A percentile compares a stretch with the other conserved stretches of the same genome.
phyloP scores from a whole-genome alignment of 2,329 filamentous ascomycete genomes.

The Aspergillus arachidicola region DNA sequence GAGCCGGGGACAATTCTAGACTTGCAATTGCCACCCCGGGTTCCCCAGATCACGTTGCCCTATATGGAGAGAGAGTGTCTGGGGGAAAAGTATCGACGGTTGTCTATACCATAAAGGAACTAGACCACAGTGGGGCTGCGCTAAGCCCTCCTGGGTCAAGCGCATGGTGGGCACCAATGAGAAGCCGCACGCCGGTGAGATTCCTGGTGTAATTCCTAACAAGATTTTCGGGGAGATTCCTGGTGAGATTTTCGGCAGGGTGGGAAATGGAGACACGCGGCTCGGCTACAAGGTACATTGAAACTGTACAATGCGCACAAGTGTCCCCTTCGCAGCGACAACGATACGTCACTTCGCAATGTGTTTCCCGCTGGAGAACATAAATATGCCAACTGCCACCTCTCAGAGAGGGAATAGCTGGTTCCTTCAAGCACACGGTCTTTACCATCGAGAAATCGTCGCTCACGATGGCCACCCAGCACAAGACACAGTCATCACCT shows the following conservation, averaged over 20 bases:
- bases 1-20: no score
- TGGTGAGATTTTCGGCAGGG: not conserved
- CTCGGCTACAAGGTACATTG: no score
- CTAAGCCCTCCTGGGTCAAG: no score
- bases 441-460: not conserved
- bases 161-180: not conserved
- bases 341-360: not conserved
- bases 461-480: not conserved
- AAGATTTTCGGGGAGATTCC: not conserved
- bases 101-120: no score
- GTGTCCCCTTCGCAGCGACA: no score
- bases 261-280: no score
- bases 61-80: not conserved
- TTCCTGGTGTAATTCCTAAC: not conserved
- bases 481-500: not conserved
- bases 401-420: no score
- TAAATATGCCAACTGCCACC: not conserved
- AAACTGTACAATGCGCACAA: no score
- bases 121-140: no score
- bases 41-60: not conserved
- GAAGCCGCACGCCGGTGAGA: not conserved
- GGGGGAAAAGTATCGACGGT: no score
- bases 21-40: not conserved
- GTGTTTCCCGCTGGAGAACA: not conserved
- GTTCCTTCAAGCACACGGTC: no score